Evolutionary conservation across 176 grass and related monocot species (phyloP).

Genomic region (Carex kokanica): DNA sequence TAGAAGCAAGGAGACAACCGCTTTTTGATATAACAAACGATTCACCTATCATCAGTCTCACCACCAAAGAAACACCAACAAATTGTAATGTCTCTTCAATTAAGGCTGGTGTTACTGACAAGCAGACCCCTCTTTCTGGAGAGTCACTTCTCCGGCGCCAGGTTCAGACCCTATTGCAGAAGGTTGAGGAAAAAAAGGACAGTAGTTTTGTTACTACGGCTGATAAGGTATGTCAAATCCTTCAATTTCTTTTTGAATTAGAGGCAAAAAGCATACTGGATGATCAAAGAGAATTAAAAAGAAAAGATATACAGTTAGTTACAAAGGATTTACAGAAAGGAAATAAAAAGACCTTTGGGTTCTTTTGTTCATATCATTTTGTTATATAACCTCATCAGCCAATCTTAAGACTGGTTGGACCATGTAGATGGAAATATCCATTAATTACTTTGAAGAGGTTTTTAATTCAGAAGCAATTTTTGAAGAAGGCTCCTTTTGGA

Average conservation of each 20-base stretch:
- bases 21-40: constrained; percentile 27
- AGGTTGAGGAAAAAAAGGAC: constrained; percentile 1
- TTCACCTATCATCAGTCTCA: constrained; percentile 22
- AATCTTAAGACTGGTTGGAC: neutral
- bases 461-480: neutral
- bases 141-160: neutral
- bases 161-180: constrained; percentile 20
- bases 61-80: constrained; percentile 1
- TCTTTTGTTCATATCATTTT: neutral
- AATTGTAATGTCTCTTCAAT: neutral
- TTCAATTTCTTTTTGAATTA: neutral
- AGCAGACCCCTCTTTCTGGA: neutral
- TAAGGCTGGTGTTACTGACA: neutral
- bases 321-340: neutral
- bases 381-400: neutral
- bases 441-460: neutral
- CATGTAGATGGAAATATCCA: neutral
- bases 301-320: neutral
- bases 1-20: constrained; percentile 7
- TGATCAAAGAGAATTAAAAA: too few species aligned
- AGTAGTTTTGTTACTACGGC: neutral
- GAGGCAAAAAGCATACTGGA: neutral
- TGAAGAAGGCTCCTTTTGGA: neutral
- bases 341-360: neutral
- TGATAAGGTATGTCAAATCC: neutral